Conservation (phyloP, 192 early-diverging fungal genomes). For the Neocallimastix lanati region DNA sequence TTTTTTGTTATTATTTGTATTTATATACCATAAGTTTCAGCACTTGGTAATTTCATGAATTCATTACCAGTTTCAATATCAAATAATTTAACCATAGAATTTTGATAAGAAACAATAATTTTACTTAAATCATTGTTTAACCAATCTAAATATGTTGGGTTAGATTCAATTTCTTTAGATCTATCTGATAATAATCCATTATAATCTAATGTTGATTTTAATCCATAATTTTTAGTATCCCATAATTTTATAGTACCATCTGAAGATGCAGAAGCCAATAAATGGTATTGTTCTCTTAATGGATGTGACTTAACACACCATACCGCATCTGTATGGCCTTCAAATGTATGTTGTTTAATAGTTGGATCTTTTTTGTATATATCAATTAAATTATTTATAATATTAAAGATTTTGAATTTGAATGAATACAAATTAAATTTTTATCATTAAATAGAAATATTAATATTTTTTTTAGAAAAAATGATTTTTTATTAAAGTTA, state of each 20-base stretch:
- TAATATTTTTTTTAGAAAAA: no score
- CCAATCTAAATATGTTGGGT: constrained; percentile 55
- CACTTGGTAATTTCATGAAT: constrained; percentile 28
- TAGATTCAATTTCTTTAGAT: background rate
- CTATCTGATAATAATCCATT: constrained; percentile 2
- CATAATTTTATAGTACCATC: constrained; percentile 70
- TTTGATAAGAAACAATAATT: constrained; percentile 42
- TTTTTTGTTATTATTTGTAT: no score
- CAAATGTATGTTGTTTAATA: constrained; percentile 29
- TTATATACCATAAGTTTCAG: constrained; percentile 48
- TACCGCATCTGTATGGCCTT: constrained; percentile 68
- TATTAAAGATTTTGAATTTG: no score
- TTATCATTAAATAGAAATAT: no score
- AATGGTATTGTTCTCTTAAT: constrained; percentile 16
- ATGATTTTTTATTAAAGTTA: no score
- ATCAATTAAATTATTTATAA: no score
- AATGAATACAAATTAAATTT: no score
- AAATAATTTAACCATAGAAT: constrained; percentile 45
- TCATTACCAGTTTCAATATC: constrained; percentile 57
- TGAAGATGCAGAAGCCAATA: constrained; percentile 53
- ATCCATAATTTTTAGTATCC: constrained; percentile 24
- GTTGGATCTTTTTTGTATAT: background rate
- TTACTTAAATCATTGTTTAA: constrained; percentile 30
- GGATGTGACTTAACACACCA: constrained; percentile 65
- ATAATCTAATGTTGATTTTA: constrained; percentile 17